Evolutionary conservation across 192 early-diverging fungal genomes (phyloP).

Genomic region (Entrophospora sp.): DNA sequence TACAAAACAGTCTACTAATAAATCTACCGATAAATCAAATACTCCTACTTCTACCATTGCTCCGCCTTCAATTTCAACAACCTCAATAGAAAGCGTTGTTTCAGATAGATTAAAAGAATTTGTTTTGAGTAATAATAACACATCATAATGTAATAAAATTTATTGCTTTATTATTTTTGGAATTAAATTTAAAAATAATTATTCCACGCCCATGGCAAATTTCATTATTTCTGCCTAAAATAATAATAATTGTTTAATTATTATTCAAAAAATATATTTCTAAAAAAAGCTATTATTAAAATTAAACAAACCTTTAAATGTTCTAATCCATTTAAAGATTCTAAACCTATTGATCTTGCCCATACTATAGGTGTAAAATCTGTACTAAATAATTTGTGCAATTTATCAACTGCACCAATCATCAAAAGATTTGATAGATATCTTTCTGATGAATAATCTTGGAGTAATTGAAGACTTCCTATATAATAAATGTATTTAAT

Average conservation of each 20-base stretch:
- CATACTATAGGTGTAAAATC: slow-evolving; percentile 51
- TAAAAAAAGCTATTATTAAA: not conserved
- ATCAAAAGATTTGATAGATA: slow-evolving; percentile 76
- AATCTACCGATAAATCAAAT: no score
- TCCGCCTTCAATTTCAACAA: no score
- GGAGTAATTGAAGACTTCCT: slow-evolving; percentile 63
- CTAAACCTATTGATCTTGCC: slow-evolving; percentile 64
- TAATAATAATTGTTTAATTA: no score
- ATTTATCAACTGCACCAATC: slow-evolving; percentile 73
- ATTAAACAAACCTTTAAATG: slow-evolving; percentile 44
- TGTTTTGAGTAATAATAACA: no score
- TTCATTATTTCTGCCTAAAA: slow-evolving; percentile 20
- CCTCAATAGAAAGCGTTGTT: no score
- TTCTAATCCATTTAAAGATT: slow-evolving; percentile 55
- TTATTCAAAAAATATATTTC: not conserved
- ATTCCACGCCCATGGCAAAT: slow-evolving; percentile 17
- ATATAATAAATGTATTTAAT: not conserved
- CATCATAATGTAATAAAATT: no score
- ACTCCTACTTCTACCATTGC: no score
- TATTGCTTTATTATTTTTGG: no score
- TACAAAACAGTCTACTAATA: no score
- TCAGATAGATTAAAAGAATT: no score
- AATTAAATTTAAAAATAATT: no score
- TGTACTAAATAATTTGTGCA: slow-evolving; percentile 70
- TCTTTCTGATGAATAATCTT: slow-evolving; percentile 72